Evolutionary conservation across 495 filamentous ascomycete species (phyloP).

Genomic region (Aspergillus bertholletiae): DNA sequence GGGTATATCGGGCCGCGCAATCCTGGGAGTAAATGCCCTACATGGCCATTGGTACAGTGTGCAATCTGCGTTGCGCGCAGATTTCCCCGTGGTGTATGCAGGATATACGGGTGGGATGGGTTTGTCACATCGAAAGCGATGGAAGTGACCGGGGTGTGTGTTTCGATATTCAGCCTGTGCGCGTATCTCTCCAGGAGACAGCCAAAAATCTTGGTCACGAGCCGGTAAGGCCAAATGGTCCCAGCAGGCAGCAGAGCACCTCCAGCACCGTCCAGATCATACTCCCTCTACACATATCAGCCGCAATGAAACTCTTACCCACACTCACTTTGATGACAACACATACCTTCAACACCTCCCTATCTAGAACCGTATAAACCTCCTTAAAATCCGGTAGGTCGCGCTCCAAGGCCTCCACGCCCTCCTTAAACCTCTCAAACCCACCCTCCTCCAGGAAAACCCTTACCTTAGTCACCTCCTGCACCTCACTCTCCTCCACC

Average conservation of each 20-base stretch:
- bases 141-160: conserved; percentile 61
- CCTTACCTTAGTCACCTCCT: conserved; percentile 25
- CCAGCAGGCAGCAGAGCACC: conserved; percentile 44
- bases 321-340: too few species aligned
- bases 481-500: conserved; percentile 21
- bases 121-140: conserved; percentile 15
- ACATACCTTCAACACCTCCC: conserved; percentile 16
- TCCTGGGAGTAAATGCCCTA: conserved; percentile 64
- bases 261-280: conserved; percentile 44
- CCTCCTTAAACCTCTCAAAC: conserved; percentile 21
- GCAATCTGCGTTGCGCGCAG: conserved; percentile 57
- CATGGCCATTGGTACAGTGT: conserved; percentile 77
- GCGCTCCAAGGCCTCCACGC: conserved; percentile 20
- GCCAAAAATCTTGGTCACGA: conserved; percentile 64
- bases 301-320: too few species aligned
- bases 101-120: conserved; percentile 18
- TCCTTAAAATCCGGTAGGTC: conserved; percentile 26
- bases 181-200: conserved; percentile 43
- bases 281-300: conserved; percentile 5
- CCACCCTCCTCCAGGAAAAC: conserved; percentile 23
- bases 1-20: conserved; percentile 74
- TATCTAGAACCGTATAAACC: conserved; percentile 27
- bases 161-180: conserved; percentile 68
- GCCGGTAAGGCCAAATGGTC: conserved; percentile 77
- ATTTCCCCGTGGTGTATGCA: conserved; percentile 63